These are phyloP conservation scores for Maudiozyma humilis DNA, from an alignment of 1,139 yeast genomes.

Conservation along the genomic window DNA sequence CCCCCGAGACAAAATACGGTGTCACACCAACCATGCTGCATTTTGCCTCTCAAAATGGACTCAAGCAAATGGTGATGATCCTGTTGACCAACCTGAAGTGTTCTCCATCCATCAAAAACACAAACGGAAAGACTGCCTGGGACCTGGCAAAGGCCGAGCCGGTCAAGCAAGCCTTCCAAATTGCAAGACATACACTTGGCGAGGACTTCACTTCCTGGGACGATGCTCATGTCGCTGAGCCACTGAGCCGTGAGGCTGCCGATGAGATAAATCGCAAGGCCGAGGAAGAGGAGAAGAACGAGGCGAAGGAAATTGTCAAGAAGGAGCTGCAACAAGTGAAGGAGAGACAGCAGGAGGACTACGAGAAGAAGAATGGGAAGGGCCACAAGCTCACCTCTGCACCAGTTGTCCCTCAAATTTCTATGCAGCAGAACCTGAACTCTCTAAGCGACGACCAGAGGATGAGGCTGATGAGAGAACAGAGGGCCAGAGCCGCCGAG, in stretches of 20 bases:
- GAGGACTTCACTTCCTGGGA: slow-evolving; percentile 66
- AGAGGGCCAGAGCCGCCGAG: slow-evolving; percentile 94
- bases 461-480: slow-evolving; percentile 77
- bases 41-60: slow-evolving; percentile 63
- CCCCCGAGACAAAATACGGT: slow-evolving; percentile 46
- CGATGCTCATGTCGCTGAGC: slow-evolving; percentile 54
- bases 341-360: slow-evolving; percentile 21
- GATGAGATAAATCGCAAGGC: slow-evolving; percentile 37
- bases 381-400: slow-evolving; percentile 18
- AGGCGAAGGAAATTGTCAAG: slow-evolving; percentile 29
- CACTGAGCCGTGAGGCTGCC: slow-evolving; percentile 58
- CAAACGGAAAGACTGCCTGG: slow-evolving; percentile 54
- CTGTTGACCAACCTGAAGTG: slow-evolving; percentile 60
- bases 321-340: slow-evolving; percentile 30
- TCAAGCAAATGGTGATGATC: slow-evolving; percentile 58
- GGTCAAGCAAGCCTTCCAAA: slow-evolving; percentile 53
- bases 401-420: slow-evolving; percentile 5
- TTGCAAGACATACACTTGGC: slow-evolving; percentile 60
- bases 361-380: slow-evolving; percentile 25
- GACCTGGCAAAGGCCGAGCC: slow-evolving; percentile 44
- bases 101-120: slow-evolving; percentile 54
- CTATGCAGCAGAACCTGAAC: slow-evolving; percentile 28
- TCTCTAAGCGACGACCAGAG: slow-evolving; percentile 59
- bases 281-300: slow-evolving; percentile 35
- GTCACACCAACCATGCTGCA: slow-evolving; percentile 71